phyloP scores from a whole-genome alignment of 1,284 basidiomycete genomes.

The Boletus sp. region DNA sequence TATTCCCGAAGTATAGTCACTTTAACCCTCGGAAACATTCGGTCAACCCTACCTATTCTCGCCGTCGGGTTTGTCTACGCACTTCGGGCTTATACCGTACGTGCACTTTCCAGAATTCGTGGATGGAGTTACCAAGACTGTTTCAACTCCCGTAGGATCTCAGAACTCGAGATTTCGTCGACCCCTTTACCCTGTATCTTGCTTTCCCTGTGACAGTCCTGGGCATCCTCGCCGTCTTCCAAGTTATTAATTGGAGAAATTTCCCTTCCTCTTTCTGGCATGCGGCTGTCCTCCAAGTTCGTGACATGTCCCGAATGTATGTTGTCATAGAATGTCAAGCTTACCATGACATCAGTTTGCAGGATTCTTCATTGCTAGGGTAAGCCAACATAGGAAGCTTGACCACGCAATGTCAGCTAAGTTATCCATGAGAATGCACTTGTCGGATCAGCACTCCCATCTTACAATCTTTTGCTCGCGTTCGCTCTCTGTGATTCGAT shows the following conservation, averaged over 20 bases:
- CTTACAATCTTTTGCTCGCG: slow-evolving; percentile 14
- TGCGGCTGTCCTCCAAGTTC: slow-evolving; percentile 24
- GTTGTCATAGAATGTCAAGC: background rate
- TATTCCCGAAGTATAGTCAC: background rate
- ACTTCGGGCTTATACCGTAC: slow-evolving; percentile 20
- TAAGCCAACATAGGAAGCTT: slow-evolving; percentile 6
- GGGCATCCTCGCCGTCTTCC: slow-evolving; percentile 16
- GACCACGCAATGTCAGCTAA: background rate
- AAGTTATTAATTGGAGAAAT: slow-evolving; percentile 9
- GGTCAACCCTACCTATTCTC: slow-evolving; percentile 18
- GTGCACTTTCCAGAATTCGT: slow-evolving; percentile 6
- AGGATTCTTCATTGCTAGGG: slow-evolving; percentile 23
- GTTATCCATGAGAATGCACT: slow-evolving; percentile 14
- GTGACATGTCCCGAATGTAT: slow-evolving; percentile 1
- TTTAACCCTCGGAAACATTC: slow-evolving; percentile 8
- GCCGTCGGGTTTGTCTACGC: slow-evolving; percentile 12
- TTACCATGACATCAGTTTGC: slow-evolving; percentile 20
- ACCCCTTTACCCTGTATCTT: slow-evolving; percentile 15
- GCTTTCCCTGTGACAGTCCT: slow-evolving; percentile 19
- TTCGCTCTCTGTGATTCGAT: slow-evolving; percentile 21
- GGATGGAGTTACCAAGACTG: background rate
- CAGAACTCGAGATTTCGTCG: slow-evolving; percentile 12
- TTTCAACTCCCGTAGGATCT: slow-evolving; percentile 17
- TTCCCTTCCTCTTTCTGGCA: slow-evolving; percentile 23
- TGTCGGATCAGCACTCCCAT: slow-evolving; percentile 2